Percentiles rank a stretch among this genome's conserved stretches.
Evolutionary conservation across 2,329 filamentous ascomycete species (phyloP).

Genomic region (Xylariaceae sp.): DNA sequence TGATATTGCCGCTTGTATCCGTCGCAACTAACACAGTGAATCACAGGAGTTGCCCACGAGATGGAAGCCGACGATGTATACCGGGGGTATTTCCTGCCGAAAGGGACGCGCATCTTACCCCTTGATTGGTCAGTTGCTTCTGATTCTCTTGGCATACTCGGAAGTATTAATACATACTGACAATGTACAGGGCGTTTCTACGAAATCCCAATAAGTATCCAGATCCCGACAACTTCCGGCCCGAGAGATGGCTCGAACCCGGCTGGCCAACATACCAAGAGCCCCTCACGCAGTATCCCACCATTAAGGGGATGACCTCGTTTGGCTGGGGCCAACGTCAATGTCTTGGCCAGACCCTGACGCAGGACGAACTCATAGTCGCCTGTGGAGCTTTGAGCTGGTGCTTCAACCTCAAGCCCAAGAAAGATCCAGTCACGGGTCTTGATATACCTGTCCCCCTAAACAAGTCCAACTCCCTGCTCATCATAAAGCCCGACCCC

Average conservation of each 20-base stretch:
- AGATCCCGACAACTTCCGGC: conserved; percentile 46
- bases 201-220: conserved; percentile 48
- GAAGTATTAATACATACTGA: conserved; percentile 4
- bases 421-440: conserved; percentile 40
- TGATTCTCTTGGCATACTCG: background rate
- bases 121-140: conserved; percentile 35
- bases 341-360: conserved; percentile 34
- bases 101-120: conserved; percentile 41
- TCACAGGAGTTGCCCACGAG: conserved; percentile 46
- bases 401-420: conserved; percentile 39
- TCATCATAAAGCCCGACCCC: conserved; percentile 53
- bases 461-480: conserved; percentile 48
- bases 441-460: conserved; percentile 39
- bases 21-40: conserved; percentile 10
- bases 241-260: conserved; percentile 48
- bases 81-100: conserved; percentile 44
- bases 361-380: conserved; percentile 44
- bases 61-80: conserved; percentile 47
- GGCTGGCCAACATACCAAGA: conserved; percentile 48
- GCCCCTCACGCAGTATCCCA: conserved; percentile 46
- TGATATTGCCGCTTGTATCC: background rate
- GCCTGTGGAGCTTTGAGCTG: conserved; percentile 46
- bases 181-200: conserved; percentile 42
- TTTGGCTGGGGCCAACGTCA: conserved; percentile 51
- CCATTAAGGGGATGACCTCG: conserved; percentile 47